Evolutionary conservation across 2,329 filamentous ascomycete genomes (phyloP), one percentile per base, ranked within the genome.

Genomic region (Lachnellula willkommii): DNA sequence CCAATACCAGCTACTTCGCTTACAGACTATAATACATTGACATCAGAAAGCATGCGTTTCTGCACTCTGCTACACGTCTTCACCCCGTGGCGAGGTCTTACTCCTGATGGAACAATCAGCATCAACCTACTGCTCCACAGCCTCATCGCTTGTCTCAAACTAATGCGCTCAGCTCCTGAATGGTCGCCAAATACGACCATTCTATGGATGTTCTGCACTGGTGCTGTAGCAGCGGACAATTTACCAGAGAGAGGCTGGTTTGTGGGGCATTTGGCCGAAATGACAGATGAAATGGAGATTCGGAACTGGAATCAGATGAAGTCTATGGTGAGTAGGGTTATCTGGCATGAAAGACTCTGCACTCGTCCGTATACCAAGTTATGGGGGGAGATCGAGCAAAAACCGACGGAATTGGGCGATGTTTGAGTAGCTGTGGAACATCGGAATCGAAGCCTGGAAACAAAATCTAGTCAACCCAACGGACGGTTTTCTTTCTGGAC

Each of bases 231-330:
- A 5, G 50, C 55, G 2, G 47, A n/a, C 4, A 35, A 42, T 5
- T 32, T 52, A n/a, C 55, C 58, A n/a, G 49, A 56, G 47, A 47
- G 52, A 43, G 35, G 32, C 40, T 62, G 58, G 60, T 60, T 62
- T 22, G 54, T 56, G 2, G 47, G 47, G 8, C 52, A 59, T 51
- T 22, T 60, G 5, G 56, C 32, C 3, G 54, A 59, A 26, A 47
- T 60, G 36, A 40, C 36, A 4, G 42, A 55, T 20, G 43, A 54
- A 22, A 54, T 60, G 56, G 47, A 39, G 1, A 53, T 59, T 17
- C 8, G 15, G 15, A 47, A 6, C 5, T 62, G 58, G 56, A 45
- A 55, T 7, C 47, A 55, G 8, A 47, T 56, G 54, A 58, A 53
- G 40, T 43, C 37, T 5, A 8, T n/a, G 36, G 46, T 58, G 14